These are phyloP conservation scores for Aureobasidium namibiae DNA, from an alignment of 2,329 filamentous ascomycete species.

Conservation along the genomic window DNA sequence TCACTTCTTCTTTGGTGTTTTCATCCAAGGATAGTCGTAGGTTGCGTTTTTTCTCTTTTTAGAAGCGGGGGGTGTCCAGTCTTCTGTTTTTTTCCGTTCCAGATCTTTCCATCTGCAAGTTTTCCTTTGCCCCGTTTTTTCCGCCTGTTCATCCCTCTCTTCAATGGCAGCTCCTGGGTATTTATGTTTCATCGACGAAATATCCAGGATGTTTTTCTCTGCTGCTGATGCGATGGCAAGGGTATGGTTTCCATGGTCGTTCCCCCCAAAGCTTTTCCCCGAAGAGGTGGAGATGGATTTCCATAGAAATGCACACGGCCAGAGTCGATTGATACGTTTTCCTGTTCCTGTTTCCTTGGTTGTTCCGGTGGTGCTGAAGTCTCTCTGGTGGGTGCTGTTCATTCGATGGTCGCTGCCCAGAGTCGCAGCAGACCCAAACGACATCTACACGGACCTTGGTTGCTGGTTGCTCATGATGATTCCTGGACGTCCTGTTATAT, in stretches of 20 bases:
- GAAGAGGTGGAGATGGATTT: neutral
- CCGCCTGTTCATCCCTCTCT: neutral
- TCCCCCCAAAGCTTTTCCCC: neutral
- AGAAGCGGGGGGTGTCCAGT: constrained; percentile 7
- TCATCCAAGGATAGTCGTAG: constrained; percentile 5
- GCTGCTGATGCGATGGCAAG: neutral
- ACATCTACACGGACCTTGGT: neutral
- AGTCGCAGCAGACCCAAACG: neutral
- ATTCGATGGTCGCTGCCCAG: neutral
- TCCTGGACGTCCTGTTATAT: neutral
- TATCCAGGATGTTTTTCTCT: neutral
- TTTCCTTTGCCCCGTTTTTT: neutral
- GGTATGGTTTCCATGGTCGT: neutral
- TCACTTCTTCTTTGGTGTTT: neutral
- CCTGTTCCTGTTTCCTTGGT: neutral
- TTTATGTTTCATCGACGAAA: neutral
- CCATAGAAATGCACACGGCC: constrained; percentile 6
- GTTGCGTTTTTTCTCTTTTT: constrained; percentile 9
- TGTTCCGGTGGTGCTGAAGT: neutral
- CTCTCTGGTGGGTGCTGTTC: neutral
- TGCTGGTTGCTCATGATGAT: neutral
- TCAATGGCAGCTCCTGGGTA: neutral
- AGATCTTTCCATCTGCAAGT: neutral
- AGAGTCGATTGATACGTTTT: constrained; percentile 4
- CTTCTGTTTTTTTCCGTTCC: neutral